Evolutionary conservation across 768 basidiomycete species (phyloP).

Genomic region (Psilocybe sp.): DNA sequence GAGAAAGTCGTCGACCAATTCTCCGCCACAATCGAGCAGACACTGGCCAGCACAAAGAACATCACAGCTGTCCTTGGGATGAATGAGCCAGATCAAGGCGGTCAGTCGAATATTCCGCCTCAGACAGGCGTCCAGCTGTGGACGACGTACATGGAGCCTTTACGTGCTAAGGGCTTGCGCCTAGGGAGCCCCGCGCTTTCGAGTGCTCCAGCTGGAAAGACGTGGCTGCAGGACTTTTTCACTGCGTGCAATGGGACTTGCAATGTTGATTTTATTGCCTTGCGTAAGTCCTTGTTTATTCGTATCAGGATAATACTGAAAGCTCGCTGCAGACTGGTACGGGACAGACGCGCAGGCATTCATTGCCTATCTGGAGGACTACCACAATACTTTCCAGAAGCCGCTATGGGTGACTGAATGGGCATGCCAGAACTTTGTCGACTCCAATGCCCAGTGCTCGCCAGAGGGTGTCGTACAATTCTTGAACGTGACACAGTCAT

Average conservation of each 20-base stretch:
- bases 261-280: slow-evolving; percentile 54
- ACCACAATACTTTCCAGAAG: slow-evolving; percentile 46
- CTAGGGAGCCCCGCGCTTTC: slow-evolving; percentile 55
- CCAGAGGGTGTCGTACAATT: slow-evolving; percentile 40
- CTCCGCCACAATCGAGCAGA: slow-evolving; percentile 36
- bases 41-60: slow-evolving; percentile 28
- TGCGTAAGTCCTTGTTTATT: slow-evolving; percentile 35
- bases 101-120: slow-evolving; percentile 51
- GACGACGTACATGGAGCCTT: slow-evolving; percentile 50
- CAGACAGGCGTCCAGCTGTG: slow-evolving; percentile 47
- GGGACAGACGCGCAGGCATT: slow-evolving; percentile 48
- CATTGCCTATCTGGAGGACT: slow-evolving; percentile 45
- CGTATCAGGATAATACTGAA: not conserved
- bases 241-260: slow-evolving; percentile 46
- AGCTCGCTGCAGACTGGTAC: slow-evolving; percentile 40
- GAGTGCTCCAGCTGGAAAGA: slow-evolving; percentile 48
- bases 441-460: slow-evolving; percentile 41
- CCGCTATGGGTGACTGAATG: slow-evolving; percentile 64
- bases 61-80: slow-evolving; percentile 47
- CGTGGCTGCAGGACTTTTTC: slow-evolving; percentile 54
- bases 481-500: slow-evolving; percentile 49
- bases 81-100: slow-evolving; percentile 44
- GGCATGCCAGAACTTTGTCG: slow-evolving; percentile 52
- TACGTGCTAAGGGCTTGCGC: slow-evolving; percentile 39
- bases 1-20: slow-evolving; percentile 34